Percentiles rank a stretch among this genome's conserved stretches.
These are phyloP conservation scores for Kingdonia uniflora DNA, from an alignment of 164 flowering plant genomes.

Conservation along the genomic window DNA sequence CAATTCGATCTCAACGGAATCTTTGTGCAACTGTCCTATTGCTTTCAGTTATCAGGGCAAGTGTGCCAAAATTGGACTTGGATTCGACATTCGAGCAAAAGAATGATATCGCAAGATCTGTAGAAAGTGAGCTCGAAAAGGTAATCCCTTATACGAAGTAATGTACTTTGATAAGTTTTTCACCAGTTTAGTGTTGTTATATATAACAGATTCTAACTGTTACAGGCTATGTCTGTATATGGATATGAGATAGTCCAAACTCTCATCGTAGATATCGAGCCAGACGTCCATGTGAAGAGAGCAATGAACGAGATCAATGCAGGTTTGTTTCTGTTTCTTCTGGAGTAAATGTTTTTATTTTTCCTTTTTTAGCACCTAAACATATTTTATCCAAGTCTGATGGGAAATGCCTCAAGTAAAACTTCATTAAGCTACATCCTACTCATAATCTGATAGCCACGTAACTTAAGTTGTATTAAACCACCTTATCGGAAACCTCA, in stretches of 20 bases:
- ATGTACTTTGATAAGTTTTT: no score
- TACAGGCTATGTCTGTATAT: constrained; percentile 76
- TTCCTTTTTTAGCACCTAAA: no score
- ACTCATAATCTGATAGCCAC: no score
- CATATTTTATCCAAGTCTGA: no score
- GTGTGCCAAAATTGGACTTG: constrained; percentile 66
- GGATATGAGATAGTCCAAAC: constrained; percentile 81
- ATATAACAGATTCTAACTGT: constrained; percentile 4
- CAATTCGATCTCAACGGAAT: no score
- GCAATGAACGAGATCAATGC: constrained; percentile 94
- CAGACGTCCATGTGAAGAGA: constrained; percentile 69
- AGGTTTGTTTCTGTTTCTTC: constrained; percentile 21
- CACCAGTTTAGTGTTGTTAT: no score
- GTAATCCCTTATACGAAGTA: constrained; percentile 17
- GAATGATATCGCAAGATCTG: constrained; percentile 69
- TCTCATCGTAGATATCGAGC: constrained; percentile 74
- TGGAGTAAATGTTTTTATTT: neutral
- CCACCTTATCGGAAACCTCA: no score
- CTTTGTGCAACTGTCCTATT: neutral
- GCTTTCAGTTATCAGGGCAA: constrained; percentile 57
- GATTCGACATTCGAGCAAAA: constrained; percentile 76
- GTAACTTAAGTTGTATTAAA: no score
- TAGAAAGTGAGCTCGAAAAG: constrained; percentile 72
- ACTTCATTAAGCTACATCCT: no score
- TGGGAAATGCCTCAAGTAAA: no score